Base-by-base conservation (phyloP, 148 eudicot species). In the Vaccinium darrowii region DNA sequence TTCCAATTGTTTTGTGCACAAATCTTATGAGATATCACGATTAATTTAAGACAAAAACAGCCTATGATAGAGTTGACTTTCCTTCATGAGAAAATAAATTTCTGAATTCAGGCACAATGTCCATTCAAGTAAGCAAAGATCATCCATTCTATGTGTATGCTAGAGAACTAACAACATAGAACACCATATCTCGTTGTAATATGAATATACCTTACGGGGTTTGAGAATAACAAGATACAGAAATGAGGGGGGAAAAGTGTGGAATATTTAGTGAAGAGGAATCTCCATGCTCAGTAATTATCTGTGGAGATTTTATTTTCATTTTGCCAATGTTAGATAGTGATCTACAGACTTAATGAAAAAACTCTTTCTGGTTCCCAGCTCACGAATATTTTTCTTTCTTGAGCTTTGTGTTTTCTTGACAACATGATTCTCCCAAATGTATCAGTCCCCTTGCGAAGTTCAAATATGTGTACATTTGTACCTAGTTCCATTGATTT, bases 371-470 rank as follows among this genome's bases (percentile, higher is more conserved):
- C 13, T 15, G 30, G 23, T 72, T 72, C 8, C 76, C 47, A 16
- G 33, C 27, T 76, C 79, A 19, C n/a, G 0, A 67, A 67, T 52
- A 13, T 16, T 54, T 5, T 52, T 12, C 78, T 43, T 72, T 30
- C 73, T 53, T 19, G 18, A 49, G 19, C 25, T 54, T 67, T 39
- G 19, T 74, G 36, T 16, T 25, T 54, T 56, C 43, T 19, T 51
- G 27, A 21, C 13, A 15, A 76, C 51, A 19, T n/a, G 9, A 36
- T 36, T 36, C 27, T 76, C 54, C 54, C 54, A 8, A 43, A 49
- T 21, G 51, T 76, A 76, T 76, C 57, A 23, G 80, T 12, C 80
- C 36, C 52, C 80, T 76, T n/a, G 79, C 15, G 43, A 53, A 73
- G 11, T 56, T 54, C 11, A 54, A 73, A 83, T 21, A 50, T 50